Evolutionary conservation across 768 basidiomycete genomes (phyloP), one percentile per base, ranked within the genome.

Genomic region (Leccinum boreale): DNA sequence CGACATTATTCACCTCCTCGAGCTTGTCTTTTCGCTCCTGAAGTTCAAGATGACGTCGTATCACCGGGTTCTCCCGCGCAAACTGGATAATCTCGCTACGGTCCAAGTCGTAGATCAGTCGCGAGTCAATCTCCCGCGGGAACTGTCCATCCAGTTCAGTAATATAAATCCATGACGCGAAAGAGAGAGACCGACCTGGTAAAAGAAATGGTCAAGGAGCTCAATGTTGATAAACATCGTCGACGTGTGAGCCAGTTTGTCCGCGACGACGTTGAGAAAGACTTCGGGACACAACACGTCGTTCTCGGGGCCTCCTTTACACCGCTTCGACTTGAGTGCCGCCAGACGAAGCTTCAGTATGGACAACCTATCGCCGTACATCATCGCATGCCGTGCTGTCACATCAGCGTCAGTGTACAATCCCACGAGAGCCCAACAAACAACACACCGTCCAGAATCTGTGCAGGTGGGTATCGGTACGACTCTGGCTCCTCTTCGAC

Each of bases 191-290:
- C 81, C 46, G 63, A 91, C 93, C 80, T 96, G 93, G 68, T 98
- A 97, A 79, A 98, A 98, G 81, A 98, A 99, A 65, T 98, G 95
- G 66, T 97, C 95, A 2, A 98, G 82, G 10, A 99, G 79, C 71
- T 99, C 97, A 58, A 99, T 97, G 75, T 94, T 97, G 80, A 99
- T 97, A 73, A 98, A 98, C 89, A 98, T 93, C 3, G 95, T 86
- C 3, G 94, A 92, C 0, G 96, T 98, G 68, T 94, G 88, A 1
- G 95, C 94, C 44, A 99, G 80, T 73, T 99, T 98, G 71, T 98
- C 92, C 3, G 97, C 94, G 21, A 99, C 94, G 24, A 96, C 93
- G 65, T 93, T 89, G 62, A 99, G 81, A 84, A 98, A 98, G 0
- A 92, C 90, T 72, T 99, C 97, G 0, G 97, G 97, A 70, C 97